These are phyloP conservation scores for Rhytidiadelphus loreus DNA, from an alignment of 225 moss, liverwort and hornwort species.

Conservation along the genomic window DNA sequence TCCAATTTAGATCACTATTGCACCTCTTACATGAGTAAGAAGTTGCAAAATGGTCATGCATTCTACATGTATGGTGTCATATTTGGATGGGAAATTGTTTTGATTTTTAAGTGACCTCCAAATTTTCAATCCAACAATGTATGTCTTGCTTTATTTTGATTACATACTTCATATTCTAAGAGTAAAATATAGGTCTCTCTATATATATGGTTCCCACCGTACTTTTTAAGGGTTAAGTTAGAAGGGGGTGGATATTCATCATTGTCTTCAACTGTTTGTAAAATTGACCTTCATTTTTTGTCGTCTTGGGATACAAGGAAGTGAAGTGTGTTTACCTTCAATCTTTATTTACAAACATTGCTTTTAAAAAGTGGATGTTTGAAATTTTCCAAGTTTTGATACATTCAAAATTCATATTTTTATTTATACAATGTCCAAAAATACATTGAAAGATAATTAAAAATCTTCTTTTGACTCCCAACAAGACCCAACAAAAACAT, in stretches of 20 bases:
- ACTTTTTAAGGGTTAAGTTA: not conserved
- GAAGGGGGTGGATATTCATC: not conserved
- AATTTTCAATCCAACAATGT: too few species aligned
- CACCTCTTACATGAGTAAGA: rapidly evolving
- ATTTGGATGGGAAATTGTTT: rapidly evolving
- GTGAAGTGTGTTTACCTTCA: not conserved
- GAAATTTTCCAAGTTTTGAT: not conserved
- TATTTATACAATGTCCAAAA: not conserved
- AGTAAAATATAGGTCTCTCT: rapidly evolving
- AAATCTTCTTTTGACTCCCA: not conserved
- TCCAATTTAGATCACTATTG: not conserved
- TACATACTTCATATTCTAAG: not conserved
- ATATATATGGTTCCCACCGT: too few species aligned
- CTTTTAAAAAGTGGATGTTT: not conserved
- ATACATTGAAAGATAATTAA: not conserved
- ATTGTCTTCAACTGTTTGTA: not conserved
- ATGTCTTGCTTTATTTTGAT: not conserved
- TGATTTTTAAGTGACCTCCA: not conserved
- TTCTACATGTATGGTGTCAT: rapidly evolving
- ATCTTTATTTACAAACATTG: not conserved
- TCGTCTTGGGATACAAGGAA: not conserved
- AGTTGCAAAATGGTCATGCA: not conserved
- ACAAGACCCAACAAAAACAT: not conserved
- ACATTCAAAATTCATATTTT: not conserved
- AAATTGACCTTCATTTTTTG: rapidly evolving